Evolutionary conservation across 768 basidiomycete species (phyloP).

Genomic region (Dacryopinax primogenitus): DNA sequence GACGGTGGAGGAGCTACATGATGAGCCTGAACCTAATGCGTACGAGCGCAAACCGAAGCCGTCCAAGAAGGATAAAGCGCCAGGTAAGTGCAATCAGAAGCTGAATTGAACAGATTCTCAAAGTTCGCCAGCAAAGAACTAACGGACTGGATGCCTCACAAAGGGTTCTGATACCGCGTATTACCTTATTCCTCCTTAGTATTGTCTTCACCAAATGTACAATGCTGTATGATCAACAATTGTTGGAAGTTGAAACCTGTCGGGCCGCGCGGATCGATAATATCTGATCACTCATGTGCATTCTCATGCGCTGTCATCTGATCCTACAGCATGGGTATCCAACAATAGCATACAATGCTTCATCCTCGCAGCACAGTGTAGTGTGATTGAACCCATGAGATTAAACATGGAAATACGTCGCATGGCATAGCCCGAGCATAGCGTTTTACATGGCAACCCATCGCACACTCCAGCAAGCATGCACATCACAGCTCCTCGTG

Average conservation of each 20-base stretch:
- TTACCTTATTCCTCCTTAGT: too few species aligned
- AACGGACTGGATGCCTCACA: neutral
- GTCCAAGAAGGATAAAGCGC: constrained; percentile 14
- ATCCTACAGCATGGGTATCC: too few species aligned
- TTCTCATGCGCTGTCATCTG: neutral
- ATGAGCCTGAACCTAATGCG: constrained; percentile 25
- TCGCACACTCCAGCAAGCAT: constrained; percentile 4
- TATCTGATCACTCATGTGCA: neutral
- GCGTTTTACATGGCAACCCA: constrained; percentile 9
- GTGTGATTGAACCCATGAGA: constrained; percentile 1
- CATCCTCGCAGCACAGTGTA: neutral
- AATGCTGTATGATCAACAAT: neutral
- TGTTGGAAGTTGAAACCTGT: neutral
- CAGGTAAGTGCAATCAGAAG: neutral
- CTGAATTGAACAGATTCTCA: neutral
- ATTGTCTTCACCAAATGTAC: neutral
- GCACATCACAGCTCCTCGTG: neutral
- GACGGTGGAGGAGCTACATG: constrained; percentile 20
- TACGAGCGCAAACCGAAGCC: constrained; percentile 27
- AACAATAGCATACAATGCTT: neutral
- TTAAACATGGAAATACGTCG: constrained; percentile 8
- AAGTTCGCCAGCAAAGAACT: neutral
- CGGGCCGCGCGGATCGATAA: neutral
- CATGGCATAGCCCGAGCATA: constrained; percentile 5
- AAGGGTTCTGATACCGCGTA: neutral